Evolutionary conservation across 2,329 filamentous ascomycete genomes (phyloP), one percentile per base, ranked within the genome.

Genomic region (Pyrenophora seminiperda): DNA sequence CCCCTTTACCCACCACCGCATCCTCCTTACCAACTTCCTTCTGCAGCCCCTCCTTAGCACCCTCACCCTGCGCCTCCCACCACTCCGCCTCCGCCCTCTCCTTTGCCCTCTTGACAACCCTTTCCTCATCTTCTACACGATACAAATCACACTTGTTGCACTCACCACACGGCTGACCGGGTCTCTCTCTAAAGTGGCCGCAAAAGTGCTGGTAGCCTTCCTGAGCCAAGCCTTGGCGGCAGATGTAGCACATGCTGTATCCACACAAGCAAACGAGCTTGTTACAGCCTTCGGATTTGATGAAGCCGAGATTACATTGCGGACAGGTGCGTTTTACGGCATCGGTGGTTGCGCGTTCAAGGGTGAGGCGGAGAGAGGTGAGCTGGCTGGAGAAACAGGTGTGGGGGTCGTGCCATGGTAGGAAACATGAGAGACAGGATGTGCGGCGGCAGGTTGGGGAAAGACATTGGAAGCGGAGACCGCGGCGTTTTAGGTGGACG

Each of bases 231-330:
- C 77, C 74, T 33, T 74, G 68, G 32, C 94, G 89, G 73, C 94
- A 99, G 38, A 97, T 85, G 68, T 99, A 99, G 72, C 94, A 99
- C 93, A 97, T 97, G 62, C 89, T 88, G 75, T 97, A 97, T 7
- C 94, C 94, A 74, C 94, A 99, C 13, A 91, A 86, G 70, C 94
- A 97, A 5, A 91, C 93, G 32, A 99, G 81, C 76, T 97, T 97
- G 79, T 99, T 99, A 81, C 94, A 99, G 65, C 94, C 94, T 19
- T 87, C 86, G 5, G 86, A 88, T 73, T 97, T 97, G 75, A 99
- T 90, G 71, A 97, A 97, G 13, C 87, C 90, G 7, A 92, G 90
- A 61, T 90, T 88, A 78, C 94, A 99, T 39, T 88, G 84, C 7
- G 94, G 94, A 71, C 94, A 99, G 7, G 94, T 93, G 41, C 94